Base-by-base conservation (phyloP, 257 asterid genomes). In the Solanum virginianum region DNA sequence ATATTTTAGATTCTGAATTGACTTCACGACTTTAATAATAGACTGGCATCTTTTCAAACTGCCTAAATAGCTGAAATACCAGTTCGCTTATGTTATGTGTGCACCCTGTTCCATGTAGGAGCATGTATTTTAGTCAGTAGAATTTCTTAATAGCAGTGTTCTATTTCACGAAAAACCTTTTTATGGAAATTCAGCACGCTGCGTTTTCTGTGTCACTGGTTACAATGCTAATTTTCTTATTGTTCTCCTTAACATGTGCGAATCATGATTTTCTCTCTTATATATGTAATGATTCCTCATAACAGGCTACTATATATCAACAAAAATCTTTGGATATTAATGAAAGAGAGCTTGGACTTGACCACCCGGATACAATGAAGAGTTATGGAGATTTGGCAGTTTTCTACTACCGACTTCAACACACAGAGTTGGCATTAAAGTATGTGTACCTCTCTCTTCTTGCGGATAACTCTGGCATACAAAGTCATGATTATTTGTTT, bases 311-410 rank as follows among this genome's bases (percentile, higher is more conserved):
- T 79, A 91, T 93, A 84, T 97, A 97, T 88, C 99, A 97, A 90
- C 99, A 97, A 81, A 97, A 97, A 91, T 98, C 99, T 36, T 91
- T 97, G 88, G 98, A 95, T 89, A 95, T 97, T 86, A 97, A 97
- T 74, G 99, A 97, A 91, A 93, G 98, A 89, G 99, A 95, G 90
- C 93, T 97, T 82, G 99, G 99, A 82, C 99, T 97, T 89, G 99
- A 97, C 88, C 99, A 97, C 89, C 99, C 99, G 14, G 99, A 97
- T 87, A 95, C 99, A 10, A 97, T 97, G 99, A 97, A 97, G 92
- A 95, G 99, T 90, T 97, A 97, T 81, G 99, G 98, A 83, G 99
- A 97, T 93, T 94, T 97, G 47, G 94, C 99, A 11, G 99, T 97
- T 88, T 97, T 97, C 75, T 97, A 97, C 89, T 97, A 97, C 84